Base-by-base conservation (phyloP, 129 eudicot genomes). In the Sambucus nigra region DNA sequence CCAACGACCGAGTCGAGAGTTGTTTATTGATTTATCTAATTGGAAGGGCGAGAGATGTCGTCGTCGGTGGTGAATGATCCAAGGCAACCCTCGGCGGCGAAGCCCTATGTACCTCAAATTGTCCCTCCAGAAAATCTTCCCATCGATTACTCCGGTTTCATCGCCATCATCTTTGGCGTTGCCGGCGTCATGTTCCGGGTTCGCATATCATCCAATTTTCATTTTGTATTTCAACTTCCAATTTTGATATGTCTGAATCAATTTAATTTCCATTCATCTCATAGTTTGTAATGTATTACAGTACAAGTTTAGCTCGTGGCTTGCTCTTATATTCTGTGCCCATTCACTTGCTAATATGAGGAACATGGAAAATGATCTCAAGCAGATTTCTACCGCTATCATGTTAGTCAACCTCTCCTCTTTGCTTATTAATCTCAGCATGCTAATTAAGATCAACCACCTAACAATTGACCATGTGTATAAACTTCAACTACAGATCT, bases 311-410 rank as follows among this genome's bases (percentile, higher is more conserved):
- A 79, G 95, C 27, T 88, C 97, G 25, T 88, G 97, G 97, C 80
- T 88, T 22, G 97, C 97, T 26, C 65, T 88, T 26, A 88, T 88
- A 35, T 88, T 82, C 65, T 77, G 83, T 46, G 95, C 97, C 0
- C 95, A 88, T 18, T 78, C 97, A 38, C 78, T 88, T 47, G 92
- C 83, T 52, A 88, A 81, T 63, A 88, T 88, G 97, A 80, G 69
- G 83, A 88, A 84, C 55, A 39, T 88, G 14, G 97, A 88, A 76
- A 88, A 78, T 39, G 97, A 88, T 73, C 68, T 88, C 11, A 88
- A 88, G 78, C 97, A 88, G 83, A 84, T 84, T 60, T 80, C 97
- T n/a, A 84, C 91, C 64, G 97, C 88, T n/a, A 74, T 88, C 65
- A 88, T 88, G 97, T 88, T 66, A 80, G 95, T 74, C 52, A 0